Evolutionary conservation across 306 rosid genomes (phyloP).

Genomic region (Lupinus albus): DNA sequence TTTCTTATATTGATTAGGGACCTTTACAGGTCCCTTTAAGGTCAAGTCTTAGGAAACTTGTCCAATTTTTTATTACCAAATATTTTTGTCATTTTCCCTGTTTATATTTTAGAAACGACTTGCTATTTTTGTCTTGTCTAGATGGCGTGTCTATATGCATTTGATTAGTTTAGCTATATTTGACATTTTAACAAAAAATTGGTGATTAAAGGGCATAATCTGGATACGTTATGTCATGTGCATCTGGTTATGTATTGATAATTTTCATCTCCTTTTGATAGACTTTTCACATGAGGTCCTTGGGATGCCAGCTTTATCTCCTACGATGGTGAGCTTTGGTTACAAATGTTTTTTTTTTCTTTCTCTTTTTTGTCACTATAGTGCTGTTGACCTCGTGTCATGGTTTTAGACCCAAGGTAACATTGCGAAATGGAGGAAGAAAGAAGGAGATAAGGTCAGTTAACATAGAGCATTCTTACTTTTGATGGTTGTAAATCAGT

Average conservation of each 20-base stretch:
- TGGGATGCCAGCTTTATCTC: constrained; percentile 94
- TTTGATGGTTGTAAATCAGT: constrained; percentile 41
- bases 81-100: neutral
- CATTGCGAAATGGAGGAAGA: constrained; percentile 86
- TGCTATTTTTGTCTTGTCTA: neutral
- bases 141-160: neutral
- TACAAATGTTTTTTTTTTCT: constrained; percentile 7
- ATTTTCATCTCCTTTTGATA: constrained; percentile 36
- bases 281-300: constrained; percentile 71
- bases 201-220: constrained; percentile 31
- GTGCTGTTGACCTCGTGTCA: constrained; percentile 34
- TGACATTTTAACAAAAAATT: constrained; percentile 5
- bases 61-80: neutral
- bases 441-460: constrained; percentile 96
- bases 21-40: neutral
- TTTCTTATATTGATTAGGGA: neutral
- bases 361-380: constrained; percentile 16
- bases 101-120: neutral
- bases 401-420: constrained; percentile 84
- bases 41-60: neutral
- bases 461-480: constrained; percentile 23
- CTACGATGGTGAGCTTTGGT: constrained; percentile 83
- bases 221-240: constrained; percentile 15
- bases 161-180: neutral
- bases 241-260: constrained; percentile 34